phyloP scores from a whole-genome alignment of 768 basidiomycete species.

The Candolleomyces eurysporus region DNA sequence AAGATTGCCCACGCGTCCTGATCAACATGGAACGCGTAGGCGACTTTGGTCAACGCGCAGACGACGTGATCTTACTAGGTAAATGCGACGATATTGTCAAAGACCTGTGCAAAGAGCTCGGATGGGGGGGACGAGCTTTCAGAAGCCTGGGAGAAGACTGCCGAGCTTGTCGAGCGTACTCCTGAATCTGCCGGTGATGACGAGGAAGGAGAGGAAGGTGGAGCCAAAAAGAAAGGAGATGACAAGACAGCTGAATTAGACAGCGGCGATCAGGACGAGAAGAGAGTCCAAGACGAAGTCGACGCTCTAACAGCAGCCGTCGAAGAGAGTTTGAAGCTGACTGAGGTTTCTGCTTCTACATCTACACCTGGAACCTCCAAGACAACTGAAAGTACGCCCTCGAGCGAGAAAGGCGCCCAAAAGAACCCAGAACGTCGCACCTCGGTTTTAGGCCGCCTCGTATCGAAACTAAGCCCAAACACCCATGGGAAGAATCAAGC shows the following conservation, averaged over 20 bases:
- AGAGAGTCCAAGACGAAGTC: constrained; percentile 27
- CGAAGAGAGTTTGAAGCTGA: constrained; percentile 22
- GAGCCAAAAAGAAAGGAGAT: neutral
- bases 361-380: too few relatives aligned
- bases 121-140: constrained; percentile 70
- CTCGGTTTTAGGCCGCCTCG: too few relatives aligned
- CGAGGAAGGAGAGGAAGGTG: constrained; percentile 10
- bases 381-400: too few relatives aligned
- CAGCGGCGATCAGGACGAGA: constrained; percentile 7
- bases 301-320: constrained; percentile 32
- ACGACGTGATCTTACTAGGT: constrained; percentile 65
- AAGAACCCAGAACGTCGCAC: too few relatives aligned
- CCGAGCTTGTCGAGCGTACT: constrained; percentile 18
- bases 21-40: constrained; percentile 88
- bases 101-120: constrained; percentile 62
- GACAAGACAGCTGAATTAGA: constrained; percentile 9
- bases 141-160: constrained; percentile 53
- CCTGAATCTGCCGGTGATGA: constrained; percentile 10
- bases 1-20: constrained; percentile 73
- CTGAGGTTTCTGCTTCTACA: neutral
- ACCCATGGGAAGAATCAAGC: too few relatives aligned
- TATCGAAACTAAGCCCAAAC: too few relatives aligned
- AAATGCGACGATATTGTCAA: constrained; percentile 69
- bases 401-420: too few relatives aligned
- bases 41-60: constrained; percentile 47